A percentile compares a stretch with the other conserved stretches of the same genome.
These are phyloP conservation scores for Camellia japonica DNA, from an alignment of 148 eudicot species.

Conservation along the genomic window DNA sequence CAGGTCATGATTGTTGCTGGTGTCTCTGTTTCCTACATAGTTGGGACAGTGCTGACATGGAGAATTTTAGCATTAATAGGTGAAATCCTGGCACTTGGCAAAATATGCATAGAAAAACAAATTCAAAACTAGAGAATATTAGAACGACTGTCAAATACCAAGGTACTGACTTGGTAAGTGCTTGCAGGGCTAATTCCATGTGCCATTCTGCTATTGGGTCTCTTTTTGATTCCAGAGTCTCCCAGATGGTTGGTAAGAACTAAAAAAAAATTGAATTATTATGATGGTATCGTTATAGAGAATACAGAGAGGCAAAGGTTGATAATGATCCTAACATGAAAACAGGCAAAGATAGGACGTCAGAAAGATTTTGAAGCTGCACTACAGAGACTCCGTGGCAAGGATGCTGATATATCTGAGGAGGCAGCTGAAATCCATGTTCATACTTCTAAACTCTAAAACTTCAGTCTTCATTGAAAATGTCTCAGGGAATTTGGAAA, in stretches of 20 bases:
- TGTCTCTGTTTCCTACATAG: conserved; percentile 75
- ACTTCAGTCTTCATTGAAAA: neutral
- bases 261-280: neutral
- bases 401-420: conserved; percentile 52
- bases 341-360: conserved; percentile 69
- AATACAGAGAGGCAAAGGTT: neutral
- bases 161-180: conserved; percentile 11
- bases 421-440: conserved; percentile 91
- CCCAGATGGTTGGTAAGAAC: conserved; percentile 95
- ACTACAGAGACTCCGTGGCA: conserved; percentile 70
- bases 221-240: conserved; percentile 81
- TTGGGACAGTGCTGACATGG: conserved; percentile 82
- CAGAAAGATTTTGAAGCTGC: conserved; percentile 67
- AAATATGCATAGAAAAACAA: neutral
- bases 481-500: neutral
- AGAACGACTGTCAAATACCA: neutral
- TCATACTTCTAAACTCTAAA: neutral
- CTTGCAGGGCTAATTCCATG: conserved; percentile 84
- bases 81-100: conserved; percentile 3
- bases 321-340: too few relatives aligned
- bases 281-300: neutral
- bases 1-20: conserved; percentile 83
- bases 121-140: too few relatives aligned
- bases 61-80: conserved; percentile 79
- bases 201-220: conserved; percentile 64